Evolutionary conservation across 108 stramenopile species (phyloP).

Genomic region (Licmophora abbreviata): DNA sequence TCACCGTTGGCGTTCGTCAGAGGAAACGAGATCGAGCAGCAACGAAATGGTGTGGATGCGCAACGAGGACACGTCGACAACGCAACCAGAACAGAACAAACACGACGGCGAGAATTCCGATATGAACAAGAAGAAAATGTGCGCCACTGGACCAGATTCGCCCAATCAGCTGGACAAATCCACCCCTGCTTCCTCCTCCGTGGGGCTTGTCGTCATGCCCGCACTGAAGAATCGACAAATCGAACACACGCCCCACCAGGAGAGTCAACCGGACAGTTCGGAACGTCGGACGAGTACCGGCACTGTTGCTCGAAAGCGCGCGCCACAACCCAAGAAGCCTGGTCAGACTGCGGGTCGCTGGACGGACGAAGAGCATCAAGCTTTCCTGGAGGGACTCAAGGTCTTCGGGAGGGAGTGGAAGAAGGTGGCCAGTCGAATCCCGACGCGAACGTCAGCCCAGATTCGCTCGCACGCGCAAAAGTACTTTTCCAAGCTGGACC

Average conservation of each 20-base stretch:
- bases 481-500: conserved; percentile 84
- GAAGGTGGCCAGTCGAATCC: conserved; percentile 75
- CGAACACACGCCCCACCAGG: background rate
- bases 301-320: conserved; percentile 4
- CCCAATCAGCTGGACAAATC: too few species aligned
- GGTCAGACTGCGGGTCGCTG: conserved; percentile 72
- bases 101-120: too few species aligned
- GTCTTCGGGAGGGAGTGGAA: conserved; percentile 89
- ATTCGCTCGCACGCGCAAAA: conserved; percentile 98
- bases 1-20: too few species aligned
- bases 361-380: conserved; percentile 86
- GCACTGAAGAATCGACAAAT: conserved; percentile 4
- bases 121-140: too few species aligned
- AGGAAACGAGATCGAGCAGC: too few species aligned
- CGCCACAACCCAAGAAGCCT: background rate
- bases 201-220: background rate
- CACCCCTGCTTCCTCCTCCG: too few species aligned
- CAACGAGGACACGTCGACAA: too few species aligned
- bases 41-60: too few species aligned
- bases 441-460: conserved; percentile 90
- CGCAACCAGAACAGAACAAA: too few species aligned
- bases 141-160: too few species aligned
- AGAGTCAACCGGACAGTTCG: too few species aligned
- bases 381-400: conserved; percentile 82
- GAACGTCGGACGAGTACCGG: conserved; percentile 12